Conservation (phyloP, 129 eudicot species). For the Pseudognaphalium luteoalbum region DNA sequence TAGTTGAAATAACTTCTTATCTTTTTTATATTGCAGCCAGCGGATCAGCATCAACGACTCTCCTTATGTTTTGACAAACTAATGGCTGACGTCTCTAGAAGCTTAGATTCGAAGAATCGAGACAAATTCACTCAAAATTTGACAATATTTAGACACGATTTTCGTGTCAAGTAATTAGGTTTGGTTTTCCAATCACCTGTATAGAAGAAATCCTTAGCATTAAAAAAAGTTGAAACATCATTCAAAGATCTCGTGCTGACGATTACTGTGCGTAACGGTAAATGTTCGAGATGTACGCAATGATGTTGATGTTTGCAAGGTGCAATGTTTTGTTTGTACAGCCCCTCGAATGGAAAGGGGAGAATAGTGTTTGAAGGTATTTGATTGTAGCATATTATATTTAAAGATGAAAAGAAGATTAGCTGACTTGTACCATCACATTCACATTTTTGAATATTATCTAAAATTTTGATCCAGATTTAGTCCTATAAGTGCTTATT, state of each 20-base stretch:
- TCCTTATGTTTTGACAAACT: constrained; percentile 84
- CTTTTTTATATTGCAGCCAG: constrained; percentile 63
- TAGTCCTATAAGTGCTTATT: neutral
- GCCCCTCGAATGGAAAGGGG: constrained; percentile 15
- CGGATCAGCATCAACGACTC: constrained; percentile 88
- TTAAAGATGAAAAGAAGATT: constrained; percentile 10
- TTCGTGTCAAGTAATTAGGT: constrained; percentile 68
- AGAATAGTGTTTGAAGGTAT: constrained; percentile 20
- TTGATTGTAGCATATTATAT: constrained; percentile 14
- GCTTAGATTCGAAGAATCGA: constrained; percentile 91
- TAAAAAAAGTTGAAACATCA: neutral
- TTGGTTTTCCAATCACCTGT: constrained; percentile 16
- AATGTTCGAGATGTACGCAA: neutral
- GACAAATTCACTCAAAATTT: constrained; percentile 91
- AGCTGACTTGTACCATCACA: neutral
- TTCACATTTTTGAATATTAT: neutral
- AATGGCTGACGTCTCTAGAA: constrained; percentile 78
- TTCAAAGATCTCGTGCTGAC: constrained; percentile 1
- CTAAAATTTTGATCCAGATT: neutral
- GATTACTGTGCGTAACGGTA: neutral
- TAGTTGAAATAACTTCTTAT: neutral
- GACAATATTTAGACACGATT: constrained; percentile 77
- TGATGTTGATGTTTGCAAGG: constrained; percentile 16
- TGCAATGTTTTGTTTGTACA: constrained; percentile 19
- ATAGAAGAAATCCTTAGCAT: constrained; percentile 18